These are phyloP conservation scores for Fusarium sp. DNA, from an alignment of 2,329 filamentous ascomycete genomes.

Conservation along the genomic window DNA sequence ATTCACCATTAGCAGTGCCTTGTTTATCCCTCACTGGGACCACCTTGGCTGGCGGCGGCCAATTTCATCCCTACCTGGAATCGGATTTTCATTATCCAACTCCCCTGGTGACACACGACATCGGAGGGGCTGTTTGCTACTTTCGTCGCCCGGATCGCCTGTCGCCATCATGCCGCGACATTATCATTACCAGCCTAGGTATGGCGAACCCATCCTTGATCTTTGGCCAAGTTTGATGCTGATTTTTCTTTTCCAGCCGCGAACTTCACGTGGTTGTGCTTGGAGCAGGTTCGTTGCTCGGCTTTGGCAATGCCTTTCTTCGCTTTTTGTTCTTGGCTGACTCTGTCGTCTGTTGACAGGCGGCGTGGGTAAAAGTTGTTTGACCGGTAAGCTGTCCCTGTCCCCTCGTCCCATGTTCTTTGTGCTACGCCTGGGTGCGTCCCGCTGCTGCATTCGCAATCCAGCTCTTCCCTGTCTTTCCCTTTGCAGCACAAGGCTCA, in stretches of 20 bases:
- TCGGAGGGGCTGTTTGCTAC: constrained; percentile 2
- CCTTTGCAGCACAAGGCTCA: constrained; percentile 31
- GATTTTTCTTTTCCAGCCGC: constrained; percentile 60
- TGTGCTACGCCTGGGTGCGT: constrained; percentile 15
- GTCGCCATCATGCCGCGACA: constrained; percentile 43
- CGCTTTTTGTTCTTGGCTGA: constrained; percentile 42
- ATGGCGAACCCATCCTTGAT: constrained; percentile 1
- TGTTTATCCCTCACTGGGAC: constrained; percentile 11
- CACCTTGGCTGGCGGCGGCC: constrained; percentile 9
- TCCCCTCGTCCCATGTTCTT: constrained; percentile 23
- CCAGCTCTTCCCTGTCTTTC: constrained; percentile 25
- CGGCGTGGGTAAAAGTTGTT: constrained; percentile 90
- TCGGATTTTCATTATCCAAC: constrained; percentile 14
- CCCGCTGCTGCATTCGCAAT: constrained; percentile 25
- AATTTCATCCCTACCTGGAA: constrained; percentile 5
- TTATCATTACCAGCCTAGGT: constrained; percentile 45
- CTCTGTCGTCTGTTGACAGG: constrained; percentile 58
- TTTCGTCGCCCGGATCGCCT: constrained; percentile 7
- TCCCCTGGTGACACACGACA: constrained; percentile 17
- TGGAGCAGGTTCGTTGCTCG: constrained; percentile 71
- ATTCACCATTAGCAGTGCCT: constrained; percentile 16
- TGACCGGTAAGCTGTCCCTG: constrained; percentile 72
- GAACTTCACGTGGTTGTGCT: constrained; percentile 86
- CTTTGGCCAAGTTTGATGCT: constrained; percentile 15
- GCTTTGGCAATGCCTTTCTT: constrained; percentile 3